Conservation (phyloP, 2,329 filamentous ascomycete genomes). For the Cyphellophora attinorum region DNA sequence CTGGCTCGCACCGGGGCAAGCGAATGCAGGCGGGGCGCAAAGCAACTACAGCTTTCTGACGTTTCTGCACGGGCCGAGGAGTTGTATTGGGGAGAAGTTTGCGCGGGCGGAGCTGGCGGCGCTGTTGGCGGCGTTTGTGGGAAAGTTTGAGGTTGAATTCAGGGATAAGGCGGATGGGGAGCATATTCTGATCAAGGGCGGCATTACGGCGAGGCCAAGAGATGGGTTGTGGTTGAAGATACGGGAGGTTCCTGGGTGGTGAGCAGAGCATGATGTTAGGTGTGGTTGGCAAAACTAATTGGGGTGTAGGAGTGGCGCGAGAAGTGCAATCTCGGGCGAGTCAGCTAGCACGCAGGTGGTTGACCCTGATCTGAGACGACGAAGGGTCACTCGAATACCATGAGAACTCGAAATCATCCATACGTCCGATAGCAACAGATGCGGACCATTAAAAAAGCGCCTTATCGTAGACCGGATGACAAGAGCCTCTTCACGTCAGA, state of each 20-base stretch:
- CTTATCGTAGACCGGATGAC: no score
- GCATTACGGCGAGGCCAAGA: constrained; percentile 62
- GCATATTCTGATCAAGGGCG: constrained; percentile 57
- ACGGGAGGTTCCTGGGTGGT: constrained; percentile 60
- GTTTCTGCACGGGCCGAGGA: constrained; percentile 57
- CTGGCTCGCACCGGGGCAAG: constrained; percentile 48
- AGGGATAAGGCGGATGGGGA: constrained; percentile 12
- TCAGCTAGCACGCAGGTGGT: no score
- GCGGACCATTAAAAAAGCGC: no score
- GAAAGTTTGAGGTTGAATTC: constrained; percentile 55
- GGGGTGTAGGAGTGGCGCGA: no score
- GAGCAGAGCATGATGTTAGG: no score
- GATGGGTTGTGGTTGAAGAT: constrained; percentile 63
- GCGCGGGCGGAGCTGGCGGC: constrained; percentile 79
- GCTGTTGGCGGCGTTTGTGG: constrained; percentile 65
- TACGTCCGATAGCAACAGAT: no score
- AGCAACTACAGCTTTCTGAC: constrained; percentile 67
- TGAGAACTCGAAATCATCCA: no score
- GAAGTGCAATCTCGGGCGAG: no score
- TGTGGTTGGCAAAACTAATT: no score
- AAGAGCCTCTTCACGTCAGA: no score
- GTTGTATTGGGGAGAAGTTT: constrained; percentile 23
- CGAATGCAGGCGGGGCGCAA: constrained; percentile 56
- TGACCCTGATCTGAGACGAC: no score
- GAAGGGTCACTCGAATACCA: no score